phyloP scores from a whole-genome alignment of 352 stramenopile genomes.

The Phytophthora boehmeriae region DNA sequence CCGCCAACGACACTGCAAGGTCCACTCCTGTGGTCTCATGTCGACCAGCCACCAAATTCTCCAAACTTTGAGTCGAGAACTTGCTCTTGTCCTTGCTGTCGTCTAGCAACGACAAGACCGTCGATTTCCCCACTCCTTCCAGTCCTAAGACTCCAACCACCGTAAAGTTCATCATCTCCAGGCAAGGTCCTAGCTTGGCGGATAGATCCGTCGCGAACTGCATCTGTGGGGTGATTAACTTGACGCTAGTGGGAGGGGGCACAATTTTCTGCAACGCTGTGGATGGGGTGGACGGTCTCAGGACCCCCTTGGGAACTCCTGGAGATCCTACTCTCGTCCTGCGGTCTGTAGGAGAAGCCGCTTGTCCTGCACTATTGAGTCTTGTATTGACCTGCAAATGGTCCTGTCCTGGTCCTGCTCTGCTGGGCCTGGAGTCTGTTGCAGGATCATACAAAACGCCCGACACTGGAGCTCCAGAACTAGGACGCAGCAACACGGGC shows the following conservation, averaged over 20 bases:
- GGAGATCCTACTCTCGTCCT: slow-evolving; percentile 8
- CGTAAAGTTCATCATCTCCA: slow-evolving; percentile 73
- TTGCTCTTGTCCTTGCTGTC: slow-evolving; percentile 6
- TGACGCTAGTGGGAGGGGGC: slow-evolving; percentile 46
- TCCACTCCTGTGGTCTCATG: slow-evolving; percentile 69
- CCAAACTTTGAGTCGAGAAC: slow-evolving; percentile 49
- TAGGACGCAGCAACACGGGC: slow-evolving; percentile 39
- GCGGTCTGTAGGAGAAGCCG: slow-evolving; percentile 8
- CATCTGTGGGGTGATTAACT: slow-evolving; percentile 63
- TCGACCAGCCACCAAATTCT: slow-evolving; percentile 36
- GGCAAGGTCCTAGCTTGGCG: slow-evolving; percentile 50
- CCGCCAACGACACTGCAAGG: slow-evolving; percentile 46
- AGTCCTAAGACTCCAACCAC: slow-evolving; percentile 73
- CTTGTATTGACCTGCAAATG: slow-evolving; percentile 27
- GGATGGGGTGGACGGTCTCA: slow-evolving; percentile 9
- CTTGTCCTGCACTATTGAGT: slow-evolving; percentile 1
- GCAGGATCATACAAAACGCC: slow-evolving; percentile 32
- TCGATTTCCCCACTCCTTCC: slow-evolving; percentile 77
- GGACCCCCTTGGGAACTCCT: not conserved
- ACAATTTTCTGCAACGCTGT: slow-evolving; percentile 24
- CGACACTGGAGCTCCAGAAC: slow-evolving; percentile 5
- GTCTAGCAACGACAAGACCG: slow-evolving; percentile 64
- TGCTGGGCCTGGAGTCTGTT: slow-evolving; percentile 16
- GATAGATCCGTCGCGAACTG: slow-evolving; percentile 71
- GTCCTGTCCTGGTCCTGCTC: slow-evolving; percentile 6